Conservation (phyloP, 768 basidiomycete species). For the Suillus luteus region DNA sequence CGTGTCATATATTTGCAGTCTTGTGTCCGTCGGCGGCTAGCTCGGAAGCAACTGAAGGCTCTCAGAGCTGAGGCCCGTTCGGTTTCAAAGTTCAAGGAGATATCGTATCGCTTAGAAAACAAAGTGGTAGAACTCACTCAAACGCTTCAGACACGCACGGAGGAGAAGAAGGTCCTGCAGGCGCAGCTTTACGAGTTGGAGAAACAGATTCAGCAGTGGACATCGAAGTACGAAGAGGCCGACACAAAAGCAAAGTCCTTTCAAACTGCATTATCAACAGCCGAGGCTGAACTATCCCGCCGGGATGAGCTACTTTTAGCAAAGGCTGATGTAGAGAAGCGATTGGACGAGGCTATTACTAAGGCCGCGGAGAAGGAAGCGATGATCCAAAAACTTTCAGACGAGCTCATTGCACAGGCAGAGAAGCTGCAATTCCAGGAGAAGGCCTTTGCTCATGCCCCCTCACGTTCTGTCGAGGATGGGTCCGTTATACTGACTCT, state of each 20-base stretch:
- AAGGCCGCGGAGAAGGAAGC: constrained; percentile 84
- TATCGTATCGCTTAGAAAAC: constrained; percentile 96
- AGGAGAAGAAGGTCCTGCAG: constrained; percentile 88
- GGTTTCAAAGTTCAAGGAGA: constrained; percentile 97
- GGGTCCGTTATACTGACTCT: constrained; percentile 83
- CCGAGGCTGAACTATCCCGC: constrained; percentile 69
- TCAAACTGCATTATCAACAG: constrained; percentile 64
- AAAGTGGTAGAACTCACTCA: constrained; percentile 99
- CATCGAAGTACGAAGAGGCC: constrained; percentile 84
- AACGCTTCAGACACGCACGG: constrained; percentile 82
- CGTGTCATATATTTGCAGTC: constrained; percentile 88
- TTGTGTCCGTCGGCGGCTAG: constrained; percentile 85
- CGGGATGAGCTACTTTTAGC: constrained; percentile 73
- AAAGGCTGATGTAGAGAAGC: constrained; percentile 80
- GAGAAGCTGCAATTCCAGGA: constrained; percentile 77
- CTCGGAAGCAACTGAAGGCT: constrained; percentile 79
- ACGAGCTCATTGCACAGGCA: constrained; percentile 74
- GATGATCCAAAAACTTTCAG: constrained; percentile 76
- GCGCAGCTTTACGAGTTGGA: constrained; percentile 77
- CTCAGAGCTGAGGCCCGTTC: constrained; percentile 93
- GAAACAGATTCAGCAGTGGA: constrained; percentile 84
- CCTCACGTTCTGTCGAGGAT: constrained; percentile 76
- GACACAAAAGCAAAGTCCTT: constrained; percentile 74
- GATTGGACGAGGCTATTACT: constrained; percentile 73
- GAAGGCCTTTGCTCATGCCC: constrained; percentile 63